These are phyloP conservation scores for Basidiobolus meristosporus DNA, from an alignment of 371 early-diverging fungal species.

Conservation along the genomic window DNA sequence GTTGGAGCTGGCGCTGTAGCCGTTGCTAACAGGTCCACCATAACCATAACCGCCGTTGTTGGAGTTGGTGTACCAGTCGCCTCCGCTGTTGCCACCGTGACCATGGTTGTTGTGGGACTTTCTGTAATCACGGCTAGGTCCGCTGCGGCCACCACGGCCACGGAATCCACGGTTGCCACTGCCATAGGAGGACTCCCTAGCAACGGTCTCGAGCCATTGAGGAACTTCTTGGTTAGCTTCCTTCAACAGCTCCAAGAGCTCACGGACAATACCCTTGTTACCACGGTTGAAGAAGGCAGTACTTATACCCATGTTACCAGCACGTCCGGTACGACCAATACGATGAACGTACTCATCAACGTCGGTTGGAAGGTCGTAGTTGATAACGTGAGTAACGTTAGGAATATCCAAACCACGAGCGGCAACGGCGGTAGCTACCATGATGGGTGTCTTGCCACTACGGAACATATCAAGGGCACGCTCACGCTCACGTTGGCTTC, in stretches of 20 bases:
- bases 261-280: constrained; percentile 74
- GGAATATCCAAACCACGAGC: constrained; percentile 95
- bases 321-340: constrained; percentile 99
- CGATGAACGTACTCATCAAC: constrained; percentile 95
- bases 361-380: constrained; percentile 89
- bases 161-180: constrained; percentile 45
- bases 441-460: constrained; percentile 71
- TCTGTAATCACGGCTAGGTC: constrained; percentile 5
- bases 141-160: constrained; percentile 20
- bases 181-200: constrained; percentile 27
- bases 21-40: no score
- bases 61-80: neutral
- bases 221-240: constrained; percentile 84
- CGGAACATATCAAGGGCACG: constrained; percentile 81
- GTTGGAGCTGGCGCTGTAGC: no score
- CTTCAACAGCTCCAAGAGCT: constrained; percentile 67
- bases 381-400: constrained; percentile 79
- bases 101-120: constrained; percentile 2
- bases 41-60: no score
- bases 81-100: constrained; percentile 7
- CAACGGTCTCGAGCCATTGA: constrained; percentile 48
- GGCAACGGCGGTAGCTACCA: constrained; percentile 99
- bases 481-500: constrained; percentile 93
- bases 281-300: constrained; percentile 94
- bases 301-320: constrained; percentile 84